Evolutionary conservation across 805 yeast genomes (phyloP), one percentile per base, ranked within the genome.

Genomic region (Yamadazyma phyllophila): DNA sequence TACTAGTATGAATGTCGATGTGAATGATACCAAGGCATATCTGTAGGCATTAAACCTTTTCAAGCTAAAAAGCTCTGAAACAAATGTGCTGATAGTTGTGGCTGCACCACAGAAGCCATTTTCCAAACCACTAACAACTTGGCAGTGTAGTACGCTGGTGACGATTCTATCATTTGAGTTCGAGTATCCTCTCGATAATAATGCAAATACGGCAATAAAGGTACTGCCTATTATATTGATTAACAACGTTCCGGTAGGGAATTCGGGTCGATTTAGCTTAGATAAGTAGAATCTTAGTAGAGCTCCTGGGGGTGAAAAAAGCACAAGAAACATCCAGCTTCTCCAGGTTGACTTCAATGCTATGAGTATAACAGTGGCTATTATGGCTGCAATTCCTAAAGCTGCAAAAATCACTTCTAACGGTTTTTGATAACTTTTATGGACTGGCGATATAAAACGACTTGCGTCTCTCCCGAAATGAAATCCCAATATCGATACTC

Each of bases 71-170:
- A 88, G 61, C 60, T 90, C 97, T 35, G 77, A 81, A 7, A 86
- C 74, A 53, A 89, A 85, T 0, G 96, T 85, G 45, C 92, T 83
- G 33, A 88, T 78, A 0, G 97, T 87, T 33, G 88, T 80, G 41
- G 85, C 62, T 2, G 79, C 74, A 1, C 91, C 95, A 57, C 88
- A 82, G 47, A 78, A 81, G 0, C 96, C 95, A 53, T 79, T 78
- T 14, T 66, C 70, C 2, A 85, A 57, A 0, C 85, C 90, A 7
- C 54, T 49, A 0, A 83, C 55, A 3, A 81, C 77, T 33, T 78
- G 81, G 49, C 87, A 80, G 0, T 70, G 58, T 4, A 76, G 48
- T 0, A 51, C 24, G 3, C 59, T 55, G 7, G 61, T 52, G 0
- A 74, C 64, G 0, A 78, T 52, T 5, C 53, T 56, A 13, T 55